Base-by-base conservation (phyloP, 2,329 filamentous ascomycete species). In the Penicillium glabrum region DNA sequence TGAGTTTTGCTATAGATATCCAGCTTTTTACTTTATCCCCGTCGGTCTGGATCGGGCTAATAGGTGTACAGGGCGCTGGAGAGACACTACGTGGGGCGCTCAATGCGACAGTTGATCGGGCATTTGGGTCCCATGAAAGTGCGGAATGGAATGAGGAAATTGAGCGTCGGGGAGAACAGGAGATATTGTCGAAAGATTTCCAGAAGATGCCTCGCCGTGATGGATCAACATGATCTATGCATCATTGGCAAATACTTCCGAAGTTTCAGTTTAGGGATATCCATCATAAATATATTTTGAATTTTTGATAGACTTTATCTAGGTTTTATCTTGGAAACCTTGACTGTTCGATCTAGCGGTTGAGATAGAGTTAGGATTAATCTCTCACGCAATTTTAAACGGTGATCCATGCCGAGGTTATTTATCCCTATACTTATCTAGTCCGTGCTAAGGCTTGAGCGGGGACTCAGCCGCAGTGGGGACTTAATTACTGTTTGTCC, bases 1-100 rank as follows among this genome's bases (percentile, higher is more conserved):
- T 76, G 62, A 66, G 73, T 69, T 44, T 21, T 21, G 2, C 6
- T 33, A 11, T 4, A 27, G 11, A 3, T 13, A 9, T 7, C 19
- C n/a, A 10, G n/a, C 9, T 4, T 19, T n/a, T 19, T 3, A 3
- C 6, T 37, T 9, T 19, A 1, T 2, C 9, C 14, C 10, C 6
- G 21, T 37, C 27, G 6, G 14, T 16, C 27, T 37, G n/a, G 27
- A 23, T 8, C 31, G 33, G 11, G 41, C 19, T 33, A 19, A 26
- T 48, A 1, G 2, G 23, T 53, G 23, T 23, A 14, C 5, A 78
- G 73, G 75, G 76, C 8, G 67, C 69, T 19, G 76, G 76, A 6
- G 76, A 79, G 58, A 70, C 71, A 4, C 61, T 78, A 33, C 74
- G 76, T 19, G 76, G 76, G 5, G 68, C 67, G 2, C 47, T 75